Evolutionary conservation across 306 rosid genomes (phyloP).

Genomic region (Vicia villosa): DNA sequence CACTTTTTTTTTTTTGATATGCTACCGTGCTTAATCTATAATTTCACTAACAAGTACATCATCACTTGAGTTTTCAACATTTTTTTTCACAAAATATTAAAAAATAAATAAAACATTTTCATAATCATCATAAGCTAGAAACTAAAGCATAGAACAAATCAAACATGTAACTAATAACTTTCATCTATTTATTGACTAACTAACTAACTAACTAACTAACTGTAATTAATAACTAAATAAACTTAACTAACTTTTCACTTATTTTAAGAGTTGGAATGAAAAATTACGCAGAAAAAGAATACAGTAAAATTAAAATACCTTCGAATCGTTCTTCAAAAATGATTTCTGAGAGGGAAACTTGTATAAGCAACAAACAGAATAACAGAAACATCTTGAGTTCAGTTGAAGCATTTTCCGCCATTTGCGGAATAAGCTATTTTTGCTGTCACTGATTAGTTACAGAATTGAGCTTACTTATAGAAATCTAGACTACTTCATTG

Average conservation of each 20-base stretch:
- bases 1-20: not conserved
- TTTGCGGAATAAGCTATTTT: conserved; percentile 23
- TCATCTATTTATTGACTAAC: not conserved
- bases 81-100: conserved; percentile 4
- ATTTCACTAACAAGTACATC: not conserved
- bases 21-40: conserved; percentile 4
- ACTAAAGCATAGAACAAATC: not conserved
- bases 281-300: not conserved
- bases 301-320: conserved; percentile 43
- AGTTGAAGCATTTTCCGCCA: conserved; percentile 41
- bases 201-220: conserved; percentile 33
- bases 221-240: not conserved
- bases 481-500: not conserved
- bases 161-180: not conserved
- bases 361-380: conserved; percentile 33
- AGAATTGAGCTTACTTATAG: conserved; percentile 42
- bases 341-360: conserved; percentile 58
- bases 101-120: not conserved
- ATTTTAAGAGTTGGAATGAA: not conserved
- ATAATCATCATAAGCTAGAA: not conserved
- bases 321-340: conserved; percentile 87
- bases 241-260: conserved; percentile 6
- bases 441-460: conserved; percentile 19
- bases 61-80: not conserved
- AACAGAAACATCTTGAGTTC: conserved; percentile 31